These are phyloP conservation scores for Phalaenopsis hybrid DNA, from an alignment of 116 monocot species.

Conservation along the genomic window DNA sequence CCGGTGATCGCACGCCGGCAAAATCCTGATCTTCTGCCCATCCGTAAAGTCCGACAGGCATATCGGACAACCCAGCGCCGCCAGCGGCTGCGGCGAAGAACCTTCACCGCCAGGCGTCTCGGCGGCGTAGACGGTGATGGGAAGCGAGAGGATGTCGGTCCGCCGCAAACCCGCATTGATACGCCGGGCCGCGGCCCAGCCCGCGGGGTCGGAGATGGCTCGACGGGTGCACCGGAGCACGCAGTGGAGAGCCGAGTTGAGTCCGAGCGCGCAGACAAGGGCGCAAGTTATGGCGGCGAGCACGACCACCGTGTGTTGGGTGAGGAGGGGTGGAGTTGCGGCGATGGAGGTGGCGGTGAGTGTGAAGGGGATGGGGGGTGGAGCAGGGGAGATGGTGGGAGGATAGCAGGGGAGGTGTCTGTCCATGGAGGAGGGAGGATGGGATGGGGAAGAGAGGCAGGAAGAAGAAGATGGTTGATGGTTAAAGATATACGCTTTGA, in stretches of 20 bases:
- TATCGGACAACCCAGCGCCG: constrained; percentile 29
- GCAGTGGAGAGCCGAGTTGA: constrained; percentile 45
- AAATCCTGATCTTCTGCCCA: constrained; percentile 36
- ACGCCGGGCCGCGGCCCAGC: constrained; percentile 28
- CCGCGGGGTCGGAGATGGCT: constrained; percentile 29
- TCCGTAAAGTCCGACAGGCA: constrained; percentile 40
- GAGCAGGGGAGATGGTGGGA: neutral
- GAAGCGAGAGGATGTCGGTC: constrained; percentile 34
- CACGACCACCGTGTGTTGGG: constrained; percentile 32
- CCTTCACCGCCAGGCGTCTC: neutral
- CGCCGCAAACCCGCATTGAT: constrained; percentile 29
- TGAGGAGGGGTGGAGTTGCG: neutral
- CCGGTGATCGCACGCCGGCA: constrained; percentile 42
- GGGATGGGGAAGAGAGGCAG: neutral
- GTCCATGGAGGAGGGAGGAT: constrained; percentile 4
- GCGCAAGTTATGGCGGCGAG: constrained; percentile 47
- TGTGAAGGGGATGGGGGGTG: neutral
- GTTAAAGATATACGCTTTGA: neutral
- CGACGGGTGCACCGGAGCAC: constrained; percentile 42
- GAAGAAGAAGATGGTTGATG: neutral
- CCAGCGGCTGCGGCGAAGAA: neutral
- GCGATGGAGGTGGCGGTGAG: neutral
- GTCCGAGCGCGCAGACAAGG: constrained; percentile 39
- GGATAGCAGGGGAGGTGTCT: neutral
- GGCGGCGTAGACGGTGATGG: constrained; percentile 29